Evolutionary conservation across 495 filamentous ascomycete genomes (phyloP), one percentile per base, ranked within the genome.

Genomic region (Daldinia bambusicola): DNA sequence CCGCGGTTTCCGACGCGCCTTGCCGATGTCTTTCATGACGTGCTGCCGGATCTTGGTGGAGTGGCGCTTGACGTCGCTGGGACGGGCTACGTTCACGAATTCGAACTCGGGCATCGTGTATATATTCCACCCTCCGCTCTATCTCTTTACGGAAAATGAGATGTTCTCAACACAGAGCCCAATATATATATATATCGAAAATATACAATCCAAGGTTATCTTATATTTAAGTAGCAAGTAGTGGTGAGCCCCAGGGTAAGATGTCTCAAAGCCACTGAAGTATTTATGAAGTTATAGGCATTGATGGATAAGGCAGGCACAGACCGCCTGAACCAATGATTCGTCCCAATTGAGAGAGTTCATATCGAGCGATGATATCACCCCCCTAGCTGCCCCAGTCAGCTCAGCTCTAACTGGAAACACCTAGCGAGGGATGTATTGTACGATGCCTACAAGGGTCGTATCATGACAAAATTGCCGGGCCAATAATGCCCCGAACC

Each of bases 1-100:
- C 40, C 56, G 65, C 9, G 70, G 65, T 52, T 77, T 76, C 6
- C 76, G 67, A 36, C 77, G 75, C n/a, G 74, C 38, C 53, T 67
- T 76, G 32, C 77, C 78, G 64, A 80, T 80, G 48, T 80, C 78
- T 50, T 74, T 78, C 78, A 80, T 80, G 10, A 78, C 78, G 76
- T 80, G 78, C 14, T 76, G 75, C 16, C 76, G 73, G 20, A 80
- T 75, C 20, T 67, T 70, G 5, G 73, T 78, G 6, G 72, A 70
- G 38, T 76, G 66, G 14, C 55, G 67, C 41, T 75, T 76, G 13
- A 70, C 66, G 20, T 75, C 72, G 7, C 71, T 66, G 7, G 75
- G 75, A 26, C 22, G 36, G 22, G 18, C 66, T 4, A 76, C 66
- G 52, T 76, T 72, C 9, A 76, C 75, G 16, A 76, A 76, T 37